phyloP scores from a whole-genome alignment of 495 filamentous ascomycete species.

The Xylaria nigripes region DNA sequence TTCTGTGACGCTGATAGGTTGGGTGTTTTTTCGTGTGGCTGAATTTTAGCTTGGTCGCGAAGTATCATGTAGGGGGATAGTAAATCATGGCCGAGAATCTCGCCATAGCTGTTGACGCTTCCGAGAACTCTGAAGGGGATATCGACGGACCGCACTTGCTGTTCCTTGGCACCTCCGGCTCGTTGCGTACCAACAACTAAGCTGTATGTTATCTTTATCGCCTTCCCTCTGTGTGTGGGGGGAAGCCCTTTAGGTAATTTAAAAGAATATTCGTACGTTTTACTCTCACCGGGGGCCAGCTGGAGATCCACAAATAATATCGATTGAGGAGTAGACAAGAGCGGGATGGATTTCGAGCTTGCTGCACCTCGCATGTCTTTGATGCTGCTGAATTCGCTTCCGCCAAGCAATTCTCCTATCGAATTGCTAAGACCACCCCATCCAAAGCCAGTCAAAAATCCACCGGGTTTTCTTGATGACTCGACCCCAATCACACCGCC shows the following conservation, averaged over 20 bases:
- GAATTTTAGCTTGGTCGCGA: slow-evolving; percentile 68
- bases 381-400: slow-evolving; percentile 79
- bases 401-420: slow-evolving; percentile 75
- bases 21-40: slow-evolving; percentile 35
- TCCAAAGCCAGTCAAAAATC: slow-evolving; percentile 74
- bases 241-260: slow-evolving; percentile 78
- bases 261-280: slow-evolving; percentile 78
- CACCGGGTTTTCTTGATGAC: slow-evolving; percentile 63
- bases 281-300: slow-evolving; percentile 81
- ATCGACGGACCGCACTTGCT: slow-evolving; percentile 84
- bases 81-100: slow-evolving; percentile 68
- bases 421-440: slow-evolving; percentile 88
- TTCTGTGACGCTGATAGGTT: slow-evolving; percentile 11
- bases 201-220: slow-evolving; percentile 89
- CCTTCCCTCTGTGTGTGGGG: slow-evolving; percentile 83
- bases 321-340: slow-evolving; percentile 92
- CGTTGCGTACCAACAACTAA: slow-evolving; percentile 87
- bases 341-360: slow-evolving; percentile 70
- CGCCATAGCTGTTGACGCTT: slow-evolving; percentile 64
- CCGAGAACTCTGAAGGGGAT: slow-evolving; percentile 92
- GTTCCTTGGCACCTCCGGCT: slow-evolving; percentile 63
- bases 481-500: slow-evolving; percentile 77
- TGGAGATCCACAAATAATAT: slow-evolving; percentile 91
- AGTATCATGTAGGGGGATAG: slow-evolving; percentile 91
- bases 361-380: slow-evolving; percentile 86